These are phyloP conservation scores for Coemansia sp. DNA, from an alignment of 192 early-diverging fungal species.

Conservation along the genomic window DNA sequence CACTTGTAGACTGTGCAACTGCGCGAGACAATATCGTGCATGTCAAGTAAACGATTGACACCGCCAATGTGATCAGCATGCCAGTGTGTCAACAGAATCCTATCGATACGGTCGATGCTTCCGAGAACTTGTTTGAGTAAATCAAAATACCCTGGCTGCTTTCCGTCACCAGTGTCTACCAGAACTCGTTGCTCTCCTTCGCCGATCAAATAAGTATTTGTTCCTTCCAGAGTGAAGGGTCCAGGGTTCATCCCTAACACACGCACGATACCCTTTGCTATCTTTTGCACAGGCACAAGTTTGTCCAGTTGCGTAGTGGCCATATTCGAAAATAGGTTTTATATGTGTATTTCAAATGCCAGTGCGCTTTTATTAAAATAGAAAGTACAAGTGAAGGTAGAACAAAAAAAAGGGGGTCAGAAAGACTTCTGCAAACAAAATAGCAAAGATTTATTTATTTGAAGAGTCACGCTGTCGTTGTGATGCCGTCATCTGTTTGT, in stretches of 20 bases:
- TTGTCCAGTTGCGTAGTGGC: slow-evolving; percentile 39
- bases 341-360: no score
- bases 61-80: slow-evolving; percentile 84
- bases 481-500: slow-evolving; percentile 11
- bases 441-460: background rate
- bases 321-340: background rate
- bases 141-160: slow-evolving; percentile 60
- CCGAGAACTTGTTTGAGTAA: slow-evolving; percentile 58
- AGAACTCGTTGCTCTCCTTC: slow-evolving; percentile 67
- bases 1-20: slow-evolving; percentile 35
- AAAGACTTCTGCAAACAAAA: background rate
- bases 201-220: slow-evolving; percentile 87
- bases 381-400: background rate
- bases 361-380: slow-evolving; percentile 10
- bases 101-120: slow-evolving; percentile 43
- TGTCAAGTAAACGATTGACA: slow-evolving; percentile 22
- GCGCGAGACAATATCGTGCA: slow-evolving; percentile 12
- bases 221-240: slow-evolving; percentile 79
- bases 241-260: slow-evolving; percentile 79
- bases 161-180: slow-evolving; percentile 78
- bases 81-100: slow-evolving; percentile 77
- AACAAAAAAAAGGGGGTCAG: background rate
- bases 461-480: background rate
- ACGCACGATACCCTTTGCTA: slow-evolving; percentile 63
- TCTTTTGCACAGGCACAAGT: slow-evolving; percentile 52